phyloP scores from a whole-genome alignment of 352 stramenopile species.

The Globisporangium perplexum region DNA sequence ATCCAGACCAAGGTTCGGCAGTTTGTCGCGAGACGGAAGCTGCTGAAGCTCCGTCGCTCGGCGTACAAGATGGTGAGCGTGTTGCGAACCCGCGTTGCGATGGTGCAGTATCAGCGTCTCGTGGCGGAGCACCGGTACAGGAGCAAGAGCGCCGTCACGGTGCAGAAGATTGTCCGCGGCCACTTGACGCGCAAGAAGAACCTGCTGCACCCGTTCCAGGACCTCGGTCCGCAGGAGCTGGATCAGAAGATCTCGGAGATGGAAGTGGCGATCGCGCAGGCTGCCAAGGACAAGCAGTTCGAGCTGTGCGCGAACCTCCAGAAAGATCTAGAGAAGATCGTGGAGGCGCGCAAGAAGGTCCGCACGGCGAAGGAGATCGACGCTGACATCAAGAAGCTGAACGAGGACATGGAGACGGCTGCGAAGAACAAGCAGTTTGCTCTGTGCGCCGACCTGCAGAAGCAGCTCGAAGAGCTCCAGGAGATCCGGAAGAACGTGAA shows the following conservation, averaged over 20 bases:
- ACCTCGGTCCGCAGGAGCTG: slow-evolving; percentile 70
- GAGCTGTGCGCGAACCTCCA: slow-evolving; percentile 79
- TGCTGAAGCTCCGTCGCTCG: slow-evolving; percentile 45
- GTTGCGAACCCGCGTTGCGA: slow-evolving; percentile 53
- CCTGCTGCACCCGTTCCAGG: slow-evolving; percentile 72
- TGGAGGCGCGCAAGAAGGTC: slow-evolving; percentile 78
- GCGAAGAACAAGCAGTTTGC: slow-evolving; percentile 79
- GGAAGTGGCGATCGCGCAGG: slow-evolving; percentile 73
- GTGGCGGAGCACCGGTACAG: slow-evolving; percentile 46
- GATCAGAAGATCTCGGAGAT: slow-evolving; percentile 72
- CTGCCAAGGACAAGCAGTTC: slow-evolving; percentile 80
- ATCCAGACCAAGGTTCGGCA: slow-evolving; percentile 75
- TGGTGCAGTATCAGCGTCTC: slow-evolving; percentile 50
- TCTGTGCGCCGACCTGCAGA: slow-evolving; percentile 73
- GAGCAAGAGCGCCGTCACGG: slow-evolving; percentile 44
- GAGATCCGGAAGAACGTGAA: slow-evolving; percentile 70
- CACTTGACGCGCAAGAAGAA: slow-evolving; percentile 71
- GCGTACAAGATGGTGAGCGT: slow-evolving; percentile 60
- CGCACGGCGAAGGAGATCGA: slow-evolving; percentile 87
- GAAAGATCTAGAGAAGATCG: slow-evolving; percentile 75
- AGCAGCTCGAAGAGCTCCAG: slow-evolving; percentile 71
- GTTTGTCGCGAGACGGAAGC: slow-evolving; percentile 49
- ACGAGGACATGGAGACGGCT: slow-evolving; percentile 71
- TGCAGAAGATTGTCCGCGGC: slow-evolving; percentile 72
- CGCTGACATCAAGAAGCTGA: slow-evolving; percentile 65